Base-by-base conservation (phyloP, 805 yeast genomes). In the Soucietia sequanensis region DNA sequence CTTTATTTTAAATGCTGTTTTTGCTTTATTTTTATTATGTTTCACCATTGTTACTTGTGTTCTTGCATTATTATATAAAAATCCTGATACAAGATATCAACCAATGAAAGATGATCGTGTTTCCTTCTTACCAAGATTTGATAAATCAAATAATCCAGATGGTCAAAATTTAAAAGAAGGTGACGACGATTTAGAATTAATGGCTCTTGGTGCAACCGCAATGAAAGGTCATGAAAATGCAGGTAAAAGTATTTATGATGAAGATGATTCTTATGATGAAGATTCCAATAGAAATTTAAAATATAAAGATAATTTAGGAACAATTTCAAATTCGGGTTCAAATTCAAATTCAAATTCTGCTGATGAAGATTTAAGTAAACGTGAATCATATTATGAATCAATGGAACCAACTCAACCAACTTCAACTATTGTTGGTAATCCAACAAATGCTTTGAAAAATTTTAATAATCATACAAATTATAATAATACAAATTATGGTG, bases 51-150 rank as follows among this genome's bases (percentile, higher is more conserved):
- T 89, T 24, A 85, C 96, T 2, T 90, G 98, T 66, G 68, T 81
- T 5, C 68, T 88, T 61, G 96, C 96, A 0, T 61, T 93, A 50
- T 47, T 90, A 21, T 82, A 84, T 59, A 88, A 84, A 70, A 89
- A 93, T 59, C 98, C 99, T 34, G 99, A 93, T 62, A 79, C 91
- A 7, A 77, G 95, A 49, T 93, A 93, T 67, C 91, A 88, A 65
- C 98, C 96, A 42, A 84, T 91, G 84, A 84, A 84, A 50, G 99
- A 93, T 60, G 99, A 93, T 56, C 79, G 99, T 57, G 93, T 85
- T 33, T 85, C 96, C n/a, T 93, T 93, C 59, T 85, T 93, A 54
- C 90, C 90, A 43, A 73, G 81, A 50, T 69, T 71, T 37, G 80
- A 68, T 37, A 60, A 60, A 26, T 50, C 53, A 11, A 53, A 51